These are phyloP conservation scores for Bruguiera parviflora DNA, from an alignment of 345 rosid species.

Conservation along the genomic window DNA sequence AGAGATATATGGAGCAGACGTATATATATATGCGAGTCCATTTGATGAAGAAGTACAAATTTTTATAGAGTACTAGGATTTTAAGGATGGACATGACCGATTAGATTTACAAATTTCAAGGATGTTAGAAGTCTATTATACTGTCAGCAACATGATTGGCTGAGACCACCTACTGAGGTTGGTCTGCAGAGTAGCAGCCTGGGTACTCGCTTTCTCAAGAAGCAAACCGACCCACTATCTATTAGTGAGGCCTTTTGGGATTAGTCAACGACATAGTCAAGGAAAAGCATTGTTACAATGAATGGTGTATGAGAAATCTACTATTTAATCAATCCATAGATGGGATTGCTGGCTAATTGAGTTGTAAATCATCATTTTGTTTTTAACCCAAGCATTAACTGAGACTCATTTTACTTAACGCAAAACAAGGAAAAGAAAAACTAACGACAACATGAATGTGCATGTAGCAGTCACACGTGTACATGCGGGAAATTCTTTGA, in stretches of 20 bases:
- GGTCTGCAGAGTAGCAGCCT: conserved; percentile 19
- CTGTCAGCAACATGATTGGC: conserved; percentile 14
- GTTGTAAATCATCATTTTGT: neutral
- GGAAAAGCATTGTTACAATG: too few species aligned
- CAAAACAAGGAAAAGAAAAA: neutral
- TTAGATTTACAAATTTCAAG: neutral
- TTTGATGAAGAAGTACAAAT: neutral
- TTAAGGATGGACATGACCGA: conserved; percentile 5
- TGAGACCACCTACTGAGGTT: conserved; percentile 9
- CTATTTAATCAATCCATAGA: too few species aligned
- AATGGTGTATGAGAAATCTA: too few species aligned
- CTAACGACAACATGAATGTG: neutral
- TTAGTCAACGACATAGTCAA: too few species aligned
- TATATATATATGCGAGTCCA: too few species aligned
- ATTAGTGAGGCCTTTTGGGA: too few species aligned
- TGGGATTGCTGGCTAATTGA: too few species aligned
- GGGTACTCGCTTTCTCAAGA: too few species aligned
- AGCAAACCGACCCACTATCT: too few species aligned
- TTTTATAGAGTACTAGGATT: neutral
- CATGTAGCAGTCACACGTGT: conserved; percentile 57
- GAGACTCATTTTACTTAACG: neutral
- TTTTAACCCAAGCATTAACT: conserved; percentile 16
- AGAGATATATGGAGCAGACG: neutral
- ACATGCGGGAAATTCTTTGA: conserved; percentile 24
- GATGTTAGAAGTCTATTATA: neutral